Conservation (phyloP, 2,329 filamentous ascomycete species). For the Acrodontium crateriforme region DNA sequence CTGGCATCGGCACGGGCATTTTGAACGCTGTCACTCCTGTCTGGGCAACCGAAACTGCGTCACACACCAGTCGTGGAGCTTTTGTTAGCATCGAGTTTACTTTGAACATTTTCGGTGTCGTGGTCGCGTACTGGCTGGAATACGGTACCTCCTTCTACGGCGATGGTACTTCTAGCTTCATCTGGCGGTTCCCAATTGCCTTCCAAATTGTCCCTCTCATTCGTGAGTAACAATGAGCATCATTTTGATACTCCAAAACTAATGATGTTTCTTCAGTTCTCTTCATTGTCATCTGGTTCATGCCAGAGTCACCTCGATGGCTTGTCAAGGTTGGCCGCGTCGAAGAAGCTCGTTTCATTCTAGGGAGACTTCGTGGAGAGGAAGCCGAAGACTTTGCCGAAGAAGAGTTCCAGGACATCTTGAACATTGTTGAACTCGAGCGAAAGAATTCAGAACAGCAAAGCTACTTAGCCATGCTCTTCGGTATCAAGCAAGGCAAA, state of each 20-base stretch:
- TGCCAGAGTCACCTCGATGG: slow-evolving; percentile 55
- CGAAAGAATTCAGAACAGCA: slow-evolving; percentile 19
- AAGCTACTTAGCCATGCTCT: slow-evolving; percentile 21
- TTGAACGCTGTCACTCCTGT: slow-evolving; percentile 58
- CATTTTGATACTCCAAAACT: not conserved
- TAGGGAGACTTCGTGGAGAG: slow-evolving; percentile 47
- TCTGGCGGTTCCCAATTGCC: slow-evolving; percentile 51
- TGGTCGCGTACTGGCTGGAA: slow-evolving; percentile 28
- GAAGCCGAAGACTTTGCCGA: slow-evolving; percentile 35
- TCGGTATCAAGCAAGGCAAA: slow-evolving; percentile 19
- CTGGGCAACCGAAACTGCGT: slow-evolving; percentile 56
- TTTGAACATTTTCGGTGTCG: slow-evolving; percentile 56
- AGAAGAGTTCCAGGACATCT: slow-evolving; percentile 55
- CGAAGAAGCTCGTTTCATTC: slow-evolving; percentile 53
- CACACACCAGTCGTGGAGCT: slow-evolving; percentile 51
- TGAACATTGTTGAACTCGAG: slow-evolving; percentile 48
- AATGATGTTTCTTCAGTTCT: slow-evolving; percentile 5
- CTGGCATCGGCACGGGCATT: slow-evolving; percentile 49
- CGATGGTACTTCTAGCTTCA: slow-evolving; percentile 11
- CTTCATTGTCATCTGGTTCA: slow-evolving; percentile 42
- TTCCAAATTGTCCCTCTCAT: slow-evolving; percentile 56
- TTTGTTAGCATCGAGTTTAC: slow-evolving; percentile 49
- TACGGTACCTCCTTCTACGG: slow-evolving; percentile 15
- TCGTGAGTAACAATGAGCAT: slow-evolving; percentile 32
- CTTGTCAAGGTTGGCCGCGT: slow-evolving; percentile 52